These are phyloP conservation scores for Geotrichum klebahnii DNA, from an alignment of 1,139 yeast genomes.

Conservation along the genomic window DNA sequence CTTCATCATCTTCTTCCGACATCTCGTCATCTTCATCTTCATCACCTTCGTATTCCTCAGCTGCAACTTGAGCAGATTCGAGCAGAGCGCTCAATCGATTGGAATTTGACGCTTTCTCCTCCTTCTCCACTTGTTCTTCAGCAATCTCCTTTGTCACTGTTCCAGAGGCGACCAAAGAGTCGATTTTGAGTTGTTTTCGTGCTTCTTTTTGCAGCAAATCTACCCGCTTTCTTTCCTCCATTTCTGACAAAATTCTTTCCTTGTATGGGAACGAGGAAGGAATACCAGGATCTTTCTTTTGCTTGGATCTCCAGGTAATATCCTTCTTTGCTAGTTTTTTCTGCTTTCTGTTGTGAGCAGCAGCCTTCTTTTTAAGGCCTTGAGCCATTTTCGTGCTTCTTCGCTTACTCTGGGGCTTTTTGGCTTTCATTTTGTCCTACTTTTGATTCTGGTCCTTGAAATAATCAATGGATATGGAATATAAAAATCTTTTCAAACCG, in stretches of 20 bases:
- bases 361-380: slow-evolving; percentile 92
- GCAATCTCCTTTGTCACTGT: slow-evolving; percentile 47
- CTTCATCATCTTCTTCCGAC: slow-evolving; percentile 32
- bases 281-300: slow-evolving; percentile 85
- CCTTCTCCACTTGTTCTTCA: slow-evolving; percentile 35
- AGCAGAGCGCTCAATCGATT: slow-evolving; percentile 78
- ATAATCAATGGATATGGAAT: no score
- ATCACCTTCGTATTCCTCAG: slow-evolving; percentile 56
- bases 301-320: slow-evolving; percentile 85
- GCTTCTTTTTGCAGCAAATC: slow-evolving; percentile 32
- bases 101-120: slow-evolving; percentile 32
- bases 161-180: slow-evolving; percentile 33
- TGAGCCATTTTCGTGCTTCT: slow-evolving; percentile 88
- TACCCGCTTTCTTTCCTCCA: slow-evolving; percentile 65
- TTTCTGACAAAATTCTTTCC: slow-evolving; percentile 72
- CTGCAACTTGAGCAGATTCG: slow-evolving; percentile 84
- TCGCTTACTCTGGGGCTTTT: slow-evolving; percentile 64
- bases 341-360: slow-evolving; percentile 86
- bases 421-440: slow-evolving; percentile 15
- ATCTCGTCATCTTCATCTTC: slow-evolving; percentile 39
- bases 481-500: no score
- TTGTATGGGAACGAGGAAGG: slow-evolving; percentile 95
- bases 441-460: no score
- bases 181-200: slow-evolving; percentile 22
- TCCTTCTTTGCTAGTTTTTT: slow-evolving; percentile 79